Conservation (phyloP, 2,329 filamentous ascomycete genomes). For the Beauveria asiatica region DNA sequence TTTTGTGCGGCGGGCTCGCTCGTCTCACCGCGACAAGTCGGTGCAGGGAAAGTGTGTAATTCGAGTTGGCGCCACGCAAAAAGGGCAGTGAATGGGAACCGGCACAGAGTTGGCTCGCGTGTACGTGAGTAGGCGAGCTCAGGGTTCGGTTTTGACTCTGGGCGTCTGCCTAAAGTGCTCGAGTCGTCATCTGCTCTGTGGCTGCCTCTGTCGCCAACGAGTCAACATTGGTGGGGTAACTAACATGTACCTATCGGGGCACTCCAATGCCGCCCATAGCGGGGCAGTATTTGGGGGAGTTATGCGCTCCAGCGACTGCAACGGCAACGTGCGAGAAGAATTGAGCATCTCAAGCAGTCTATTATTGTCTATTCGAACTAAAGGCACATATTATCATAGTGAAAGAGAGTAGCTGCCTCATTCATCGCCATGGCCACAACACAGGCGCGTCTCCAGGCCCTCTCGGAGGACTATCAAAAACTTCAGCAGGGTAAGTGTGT, state of each 20-base stretch:
- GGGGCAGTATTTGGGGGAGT: conserved; percentile 2
- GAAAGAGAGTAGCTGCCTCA: too few relatives aligned
- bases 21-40: conserved; percentile 6
- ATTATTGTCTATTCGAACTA: not conserved
- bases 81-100: not conserved
- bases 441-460: conserved; percentile 69
- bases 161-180: conserved; percentile 4
- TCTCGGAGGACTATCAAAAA: conserved; percentile 82
- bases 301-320: not conserved
- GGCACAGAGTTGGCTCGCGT: not conserved
- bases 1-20: conserved; percentile 32
- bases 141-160: not conserved
- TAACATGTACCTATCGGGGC: conserved; percentile 29
- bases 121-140: not conserved
- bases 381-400: not conserved
- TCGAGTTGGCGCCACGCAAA: not conserved
- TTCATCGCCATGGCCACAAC: conserved; percentile 52
- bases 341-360: not conserved
- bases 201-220: conserved; percentile 3
- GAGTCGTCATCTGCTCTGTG: conserved; percentile 6
- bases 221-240: conserved; percentile 31
- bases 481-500: conserved; percentile 63
- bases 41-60: not conserved
- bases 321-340: not conserved
- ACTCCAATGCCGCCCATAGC: conserved; percentile 7